Conservation (phyloP, 2,329 filamentous ascomycete species). For the Calonectria naviculata region DNA sequence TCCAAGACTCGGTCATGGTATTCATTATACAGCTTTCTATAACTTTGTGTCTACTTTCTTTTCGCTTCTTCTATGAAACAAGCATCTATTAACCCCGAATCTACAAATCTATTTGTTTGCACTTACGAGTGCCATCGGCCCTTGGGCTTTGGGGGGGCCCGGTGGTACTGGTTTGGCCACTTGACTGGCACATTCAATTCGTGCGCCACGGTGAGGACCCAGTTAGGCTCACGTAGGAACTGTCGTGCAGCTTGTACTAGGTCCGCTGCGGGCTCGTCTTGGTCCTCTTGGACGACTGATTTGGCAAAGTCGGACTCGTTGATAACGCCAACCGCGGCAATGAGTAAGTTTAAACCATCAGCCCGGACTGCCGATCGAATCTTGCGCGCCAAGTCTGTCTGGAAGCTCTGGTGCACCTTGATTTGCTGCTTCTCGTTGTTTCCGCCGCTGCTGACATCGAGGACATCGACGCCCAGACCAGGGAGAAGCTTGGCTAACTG, state of each 20-base stretch:
- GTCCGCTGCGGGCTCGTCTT: constrained; percentile 65
- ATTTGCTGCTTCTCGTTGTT: constrained; percentile 73
- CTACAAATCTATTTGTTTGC: neutral
- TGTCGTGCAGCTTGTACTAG: constrained; percentile 79
- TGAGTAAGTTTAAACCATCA: constrained; percentile 64
- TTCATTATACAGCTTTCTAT: neutral
- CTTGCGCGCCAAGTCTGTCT: constrained; percentile 76
- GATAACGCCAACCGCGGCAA: constrained; percentile 82
- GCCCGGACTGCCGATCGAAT: constrained; percentile 74
- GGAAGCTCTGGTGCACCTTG: constrained; percentile 73
- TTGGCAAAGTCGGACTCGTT: constrained; percentile 76
- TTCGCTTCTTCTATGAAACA: neutral
- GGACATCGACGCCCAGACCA: constrained; percentile 79
- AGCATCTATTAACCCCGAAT: neutral
- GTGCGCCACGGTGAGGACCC: constrained; percentile 79
- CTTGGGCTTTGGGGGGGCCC: constrained; percentile 26
- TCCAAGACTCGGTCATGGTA: neutral
- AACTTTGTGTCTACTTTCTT: neutral
- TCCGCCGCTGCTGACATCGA: constrained; percentile 85
- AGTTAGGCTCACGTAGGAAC: constrained; percentile 85
- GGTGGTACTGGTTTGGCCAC: constrained; percentile 75
- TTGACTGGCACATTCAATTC: constrained; percentile 77
- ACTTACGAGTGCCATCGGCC: neutral
- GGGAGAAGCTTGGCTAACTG: constrained; percentile 67
- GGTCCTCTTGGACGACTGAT: constrained; percentile 61